Conservation (phyloP, 2,329 filamentous ascomycete genomes). For the Zarea fungicola region DNA sequence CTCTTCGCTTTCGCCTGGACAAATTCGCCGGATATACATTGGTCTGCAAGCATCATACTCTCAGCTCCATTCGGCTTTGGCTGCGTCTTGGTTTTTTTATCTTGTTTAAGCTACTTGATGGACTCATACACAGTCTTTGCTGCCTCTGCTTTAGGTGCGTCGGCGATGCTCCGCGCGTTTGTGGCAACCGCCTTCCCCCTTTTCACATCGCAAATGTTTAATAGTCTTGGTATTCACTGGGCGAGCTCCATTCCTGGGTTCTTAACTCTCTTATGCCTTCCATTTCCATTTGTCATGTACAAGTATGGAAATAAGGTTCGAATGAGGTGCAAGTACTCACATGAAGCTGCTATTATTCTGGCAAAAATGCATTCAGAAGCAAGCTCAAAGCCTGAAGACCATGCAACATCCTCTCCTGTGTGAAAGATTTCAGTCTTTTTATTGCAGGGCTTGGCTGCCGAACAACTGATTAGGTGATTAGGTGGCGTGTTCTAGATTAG, state of each 20-base stretch:
- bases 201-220: conserved; percentile 51
- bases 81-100: conserved; percentile 49
- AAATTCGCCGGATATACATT: conserved; percentile 43
- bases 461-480: too few species aligned
- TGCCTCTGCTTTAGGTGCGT: conserved; percentile 63
- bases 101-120: conserved; percentile 49
- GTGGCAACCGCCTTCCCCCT: conserved; percentile 64
- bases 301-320: conserved; percentile 45
- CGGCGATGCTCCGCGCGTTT: conserved; percentile 59
- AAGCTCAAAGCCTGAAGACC: too few species aligned
- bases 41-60: conserved; percentile 37
- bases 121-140: conserved; percentile 63
- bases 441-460: too few species aligned
- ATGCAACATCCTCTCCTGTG: too few species aligned
- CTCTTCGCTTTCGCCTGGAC: conserved; percentile 57
- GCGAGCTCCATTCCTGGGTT: conserved; percentile 64
- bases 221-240: conserved; percentile 62
- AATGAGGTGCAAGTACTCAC: neutral
- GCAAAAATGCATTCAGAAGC: too few species aligned
- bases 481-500: too few species aligned
- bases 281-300: conserved; percentile 66
- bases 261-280: conserved; percentile 59
- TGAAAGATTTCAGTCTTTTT: too few species aligned
- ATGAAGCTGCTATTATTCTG: neutral
- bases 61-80: conserved; percentile 30